Conservation (phyloP, 805 yeast genomes). For the Sungouiozyma ichnusensis region DNA sequence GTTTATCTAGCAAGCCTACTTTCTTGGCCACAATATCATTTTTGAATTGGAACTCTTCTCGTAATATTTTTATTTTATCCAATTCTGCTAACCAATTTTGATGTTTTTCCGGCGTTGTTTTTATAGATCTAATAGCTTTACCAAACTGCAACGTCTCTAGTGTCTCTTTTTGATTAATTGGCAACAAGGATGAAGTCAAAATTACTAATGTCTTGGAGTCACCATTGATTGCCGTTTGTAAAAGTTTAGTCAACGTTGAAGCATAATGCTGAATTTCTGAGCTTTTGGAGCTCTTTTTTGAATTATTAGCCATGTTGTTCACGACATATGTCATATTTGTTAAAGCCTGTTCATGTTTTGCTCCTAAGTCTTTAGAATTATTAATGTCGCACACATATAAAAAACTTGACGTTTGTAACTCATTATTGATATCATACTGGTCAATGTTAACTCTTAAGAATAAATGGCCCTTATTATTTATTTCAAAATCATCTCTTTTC, state of each 20-base stretch:
- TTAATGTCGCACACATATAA: slow-evolving; percentile 19
- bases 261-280: slow-evolving; percentile 37
- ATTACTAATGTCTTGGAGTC: slow-evolving; percentile 67
- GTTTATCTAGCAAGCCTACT: slow-evolving; percentile 27
- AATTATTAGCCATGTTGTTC: background rate
- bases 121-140: slow-evolving; percentile 42
- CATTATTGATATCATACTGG: background rate
- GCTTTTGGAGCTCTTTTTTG: background rate
- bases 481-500: background rate
- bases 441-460: background rate
- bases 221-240: slow-evolving; percentile 76
- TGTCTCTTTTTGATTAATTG: slow-evolving; percentile 50
- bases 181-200: slow-evolving; percentile 61
- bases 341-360: slow-evolving; percentile 70
- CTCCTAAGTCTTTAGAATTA: slow-evolving; percentile 54
- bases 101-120: slow-evolving; percentile 45
- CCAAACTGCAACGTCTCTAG: slow-evolving; percentile 67
- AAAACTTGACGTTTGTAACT: background rate
- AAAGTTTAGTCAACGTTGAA: slow-evolving; percentile 64
- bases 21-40: slow-evolving; percentile 31
- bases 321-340: background rate
- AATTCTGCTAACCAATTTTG: background rate
- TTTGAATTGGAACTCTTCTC: slow-evolving; percentile 29
- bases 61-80: slow-evolving; percentile 33
- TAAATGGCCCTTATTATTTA: background rate